Base-by-base conservation (phyloP, 352 stramenopile species). In the Elongisporangium anandrum region DNA sequence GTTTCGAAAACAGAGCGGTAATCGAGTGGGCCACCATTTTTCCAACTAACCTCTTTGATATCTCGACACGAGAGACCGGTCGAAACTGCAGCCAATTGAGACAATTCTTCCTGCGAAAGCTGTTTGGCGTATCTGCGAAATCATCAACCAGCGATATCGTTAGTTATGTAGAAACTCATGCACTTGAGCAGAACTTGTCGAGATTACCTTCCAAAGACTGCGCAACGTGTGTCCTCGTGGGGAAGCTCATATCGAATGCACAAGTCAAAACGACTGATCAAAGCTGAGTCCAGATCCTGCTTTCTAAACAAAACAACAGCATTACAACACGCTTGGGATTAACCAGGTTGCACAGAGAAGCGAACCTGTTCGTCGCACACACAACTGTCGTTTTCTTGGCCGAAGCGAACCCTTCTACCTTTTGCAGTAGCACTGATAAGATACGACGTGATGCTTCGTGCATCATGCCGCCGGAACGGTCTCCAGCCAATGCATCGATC, bases 201-300 rank as follows among this genome's bases (percentile, higher is more conserved):
- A 51, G 22, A 55, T 51, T 81, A 98, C 71, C 89, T 73, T 52
- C 72, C 72, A 77, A 97, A 98, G 5, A 98, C 90, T 39, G 84
- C 87, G 29, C 76, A 66, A 15, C 94, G 84, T 4, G 92, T 96
- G 10, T 65, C 68, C 47, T 90, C 72, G 47, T 96, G 83, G 2
- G 94, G 94, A 2, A 98, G 71, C 39, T 95, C 86, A 60, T 97
- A 98, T 56, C 84, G 79, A 60, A 98, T 96, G 50, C 80, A 95
- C 20, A 98, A 73, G 65, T 97, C 89, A 57, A 98, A 98, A 41
- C 94, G 90, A 63, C 89, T 97, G 52, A 98, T 86, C 54, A 98
- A 66, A 1, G 94, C 93, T 2, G 87, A 75, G 63, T 98, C 94
- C 41, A 98, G 66, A 61, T 98, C 94, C 69, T 97, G 77, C 66